phyloP scores from a whole-genome alignment of 805 yeast species.

The Wickerhamomyces chaumierensis region DNA sequence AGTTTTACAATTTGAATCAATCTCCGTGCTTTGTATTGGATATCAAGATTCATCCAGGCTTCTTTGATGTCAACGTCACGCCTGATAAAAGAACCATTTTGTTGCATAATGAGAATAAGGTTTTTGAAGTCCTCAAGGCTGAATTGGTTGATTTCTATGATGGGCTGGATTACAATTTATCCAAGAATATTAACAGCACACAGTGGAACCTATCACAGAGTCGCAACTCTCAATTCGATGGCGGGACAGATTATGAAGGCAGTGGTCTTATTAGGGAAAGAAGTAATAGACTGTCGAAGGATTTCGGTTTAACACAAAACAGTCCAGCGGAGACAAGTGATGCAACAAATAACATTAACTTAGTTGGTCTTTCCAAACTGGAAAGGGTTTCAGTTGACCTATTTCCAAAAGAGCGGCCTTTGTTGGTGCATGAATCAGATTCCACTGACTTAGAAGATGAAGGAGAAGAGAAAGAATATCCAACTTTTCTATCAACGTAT shows the following conservation, averaged over 20 bases:
- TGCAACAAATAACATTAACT: neutral
- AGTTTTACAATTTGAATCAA: slow-evolving; percentile 59
- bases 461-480: slow-evolving; percentile 1
- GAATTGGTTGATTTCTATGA: slow-evolving; percentile 38
- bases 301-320: neutral
- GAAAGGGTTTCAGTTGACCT: no score
- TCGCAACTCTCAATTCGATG: no score
- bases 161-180: slow-evolving; percentile 21
- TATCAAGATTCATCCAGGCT: slow-evolving; percentile 36
- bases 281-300: neutral
- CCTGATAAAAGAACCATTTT: slow-evolving; percentile 79
- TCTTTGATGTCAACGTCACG: slow-evolving; percentile 77
- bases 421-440: no score
- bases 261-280: neutral
- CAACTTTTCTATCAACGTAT: neutral
- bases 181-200: slow-evolving; percentile 12
- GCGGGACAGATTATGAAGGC: neutral
- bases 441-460: no score
- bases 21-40: slow-evolving; percentile 61
- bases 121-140: slow-evolving; percentile 46
- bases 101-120: slow-evolving; percentile 51
- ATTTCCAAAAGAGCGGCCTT: no score
- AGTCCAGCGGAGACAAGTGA: neutral
- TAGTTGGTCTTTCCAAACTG: neutral
- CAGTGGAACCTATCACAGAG: neutral